Evolutionary conservation across 225 moss, liverwort and hornwort species (phyloP).

Genomic region (Polytrichum commune): DNA sequence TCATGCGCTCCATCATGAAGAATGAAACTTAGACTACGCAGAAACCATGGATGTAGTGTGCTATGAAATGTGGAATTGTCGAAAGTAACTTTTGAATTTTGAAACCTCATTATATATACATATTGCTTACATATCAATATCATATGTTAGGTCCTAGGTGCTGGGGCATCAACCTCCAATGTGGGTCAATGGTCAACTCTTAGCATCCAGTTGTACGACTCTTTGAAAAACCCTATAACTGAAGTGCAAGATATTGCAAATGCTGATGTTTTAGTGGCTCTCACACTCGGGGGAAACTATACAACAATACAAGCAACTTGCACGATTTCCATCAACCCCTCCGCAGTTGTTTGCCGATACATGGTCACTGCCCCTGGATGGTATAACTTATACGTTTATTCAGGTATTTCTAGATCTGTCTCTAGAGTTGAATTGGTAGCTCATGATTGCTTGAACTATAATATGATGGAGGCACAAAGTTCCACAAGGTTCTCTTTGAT

Average conservation of each 20-base stretch:
- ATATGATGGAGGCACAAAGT: too few species aligned
- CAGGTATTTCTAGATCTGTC: neutral
- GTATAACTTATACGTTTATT: slow-evolving; percentile 27
- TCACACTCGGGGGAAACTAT: slow-evolving; percentile 7
- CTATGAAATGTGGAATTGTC: too few species aligned
- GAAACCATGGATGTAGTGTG: too few species aligned
- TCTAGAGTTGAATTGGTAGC: too few species aligned
- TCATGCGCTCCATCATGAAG: too few species aligned
- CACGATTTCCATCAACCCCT: slow-evolving; percentile 15
- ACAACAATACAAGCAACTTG: slow-evolving; percentile 24
- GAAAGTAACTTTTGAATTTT: too few species aligned
- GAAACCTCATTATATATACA: too few species aligned
- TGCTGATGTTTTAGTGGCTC: slow-evolving; percentile 21
- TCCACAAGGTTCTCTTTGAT: too few species aligned
- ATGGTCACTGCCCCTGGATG: slow-evolving; percentile 19
- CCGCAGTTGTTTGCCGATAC: slow-evolving; percentile 33
- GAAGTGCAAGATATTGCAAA: slow-evolving; percentile 22
- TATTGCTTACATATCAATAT: neutral
- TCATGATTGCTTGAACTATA: too few species aligned
- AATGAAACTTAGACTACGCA: too few species aligned
- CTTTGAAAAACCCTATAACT: slow-evolving; percentile 27
- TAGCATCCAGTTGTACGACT: slow-evolving; percentile 30
- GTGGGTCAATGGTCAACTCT: slow-evolving; percentile 32
- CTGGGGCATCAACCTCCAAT: slow-evolving; percentile 22
- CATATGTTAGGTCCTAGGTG: slow-evolving; percentile 28